These are phyloP conservation scores for Fraxinus americana DNA, from an alignment of 257 asterid genomes.

Conservation along the genomic window DNA sequence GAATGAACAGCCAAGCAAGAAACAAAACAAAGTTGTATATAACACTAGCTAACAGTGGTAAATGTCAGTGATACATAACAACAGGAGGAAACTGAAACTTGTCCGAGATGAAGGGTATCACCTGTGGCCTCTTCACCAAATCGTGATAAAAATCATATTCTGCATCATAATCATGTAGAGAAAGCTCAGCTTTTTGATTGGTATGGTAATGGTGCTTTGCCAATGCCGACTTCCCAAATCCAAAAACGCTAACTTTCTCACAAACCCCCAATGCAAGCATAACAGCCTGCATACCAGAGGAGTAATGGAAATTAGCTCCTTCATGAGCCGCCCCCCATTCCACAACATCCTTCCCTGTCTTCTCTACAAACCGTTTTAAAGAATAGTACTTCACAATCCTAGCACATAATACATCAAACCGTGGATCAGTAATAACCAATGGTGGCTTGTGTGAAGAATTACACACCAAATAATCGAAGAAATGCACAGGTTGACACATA, in stretches of 20 bases:
- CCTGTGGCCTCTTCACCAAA: constrained; percentile 55
- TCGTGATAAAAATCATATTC: constrained; percentile 83
- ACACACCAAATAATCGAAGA: constrained; percentile 77
- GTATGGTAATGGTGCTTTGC: constrained; percentile 95
- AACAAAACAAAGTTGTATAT: constrained; percentile 16
- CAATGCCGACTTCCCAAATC: constrained; percentile 70
- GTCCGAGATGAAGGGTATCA: constrained; percentile 73
- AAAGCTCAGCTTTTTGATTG: constrained; percentile 78
- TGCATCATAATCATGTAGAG: constrained; percentile 86
- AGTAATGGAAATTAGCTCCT: constrained; percentile 78
- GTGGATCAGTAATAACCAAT: constrained; percentile 68
- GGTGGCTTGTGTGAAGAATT: constrained; percentile 76
- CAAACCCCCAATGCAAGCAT: constrained; percentile 89
- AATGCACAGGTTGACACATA: constrained; percentile 86
- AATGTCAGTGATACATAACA: constrained; percentile 59
- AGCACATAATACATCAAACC: constrained; percentile 70
- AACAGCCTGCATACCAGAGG: constrained; percentile 96
- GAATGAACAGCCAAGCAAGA: constrained; percentile 10
- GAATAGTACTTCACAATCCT: constrained; percentile 88
- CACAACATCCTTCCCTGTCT: constrained; percentile 46
- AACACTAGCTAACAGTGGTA: neutral
- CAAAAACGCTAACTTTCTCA: constrained; percentile 76
- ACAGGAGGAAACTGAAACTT: constrained; percentile 69
- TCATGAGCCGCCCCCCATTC: constrained; percentile 79
- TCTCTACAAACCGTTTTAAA: constrained; percentile 54